Conservation (phyloP, 192 early-diverging fungal genomes). For the Gryganskiella cystojenkinii region DNA sequence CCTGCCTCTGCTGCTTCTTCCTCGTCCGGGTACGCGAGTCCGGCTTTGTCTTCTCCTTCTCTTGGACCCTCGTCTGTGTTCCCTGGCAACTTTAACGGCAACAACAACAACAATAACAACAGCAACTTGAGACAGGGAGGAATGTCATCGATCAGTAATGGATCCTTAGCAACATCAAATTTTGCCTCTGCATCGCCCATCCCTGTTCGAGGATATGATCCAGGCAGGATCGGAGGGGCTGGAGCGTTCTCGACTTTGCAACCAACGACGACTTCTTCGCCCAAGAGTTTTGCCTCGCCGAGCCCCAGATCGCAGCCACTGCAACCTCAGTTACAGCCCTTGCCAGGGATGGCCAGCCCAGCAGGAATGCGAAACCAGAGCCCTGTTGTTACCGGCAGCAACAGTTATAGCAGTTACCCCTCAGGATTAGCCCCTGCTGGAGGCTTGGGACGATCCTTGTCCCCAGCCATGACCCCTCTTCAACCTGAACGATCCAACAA, state of each 20-base stretch:
- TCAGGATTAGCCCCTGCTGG: conserved; percentile 20
- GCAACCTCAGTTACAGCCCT: background rate
- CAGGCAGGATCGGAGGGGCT: conserved; percentile 12
- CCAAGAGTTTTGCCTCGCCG: conserved; percentile 14
- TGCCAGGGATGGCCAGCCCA: too few relatives aligned
- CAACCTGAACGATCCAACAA: conserved; percentile 38
- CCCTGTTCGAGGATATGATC: conserved; percentile 14
- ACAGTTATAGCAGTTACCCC: background rate
- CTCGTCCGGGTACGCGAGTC: background rate
- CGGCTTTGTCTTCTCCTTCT: conserved; percentile 5
- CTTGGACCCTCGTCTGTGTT: conserved; percentile 1
- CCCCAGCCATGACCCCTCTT: conserved; percentile 31
- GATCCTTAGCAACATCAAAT: background rate
- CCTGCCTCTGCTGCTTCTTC: conserved; percentile 1
- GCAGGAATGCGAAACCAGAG: background rate
- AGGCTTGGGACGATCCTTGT: conserved; percentile 35
- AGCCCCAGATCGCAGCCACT: conserved; percentile 26
- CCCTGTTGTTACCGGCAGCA: too few relatives aligned
- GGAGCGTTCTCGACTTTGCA: conserved; percentile 7
- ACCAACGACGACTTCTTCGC: conserved; percentile 4
- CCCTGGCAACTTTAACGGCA: background rate
- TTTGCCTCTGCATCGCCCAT: too few relatives aligned
- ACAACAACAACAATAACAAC: background rate
- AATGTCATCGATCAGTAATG: background rate
- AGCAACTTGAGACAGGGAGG: background rate